A percentile compares a stretch with the other conserved stretches of the same genome.
Conservation (phyloP, 225 moss, liverwort and hornwort species). For the Bryum argenteum region DNA sequence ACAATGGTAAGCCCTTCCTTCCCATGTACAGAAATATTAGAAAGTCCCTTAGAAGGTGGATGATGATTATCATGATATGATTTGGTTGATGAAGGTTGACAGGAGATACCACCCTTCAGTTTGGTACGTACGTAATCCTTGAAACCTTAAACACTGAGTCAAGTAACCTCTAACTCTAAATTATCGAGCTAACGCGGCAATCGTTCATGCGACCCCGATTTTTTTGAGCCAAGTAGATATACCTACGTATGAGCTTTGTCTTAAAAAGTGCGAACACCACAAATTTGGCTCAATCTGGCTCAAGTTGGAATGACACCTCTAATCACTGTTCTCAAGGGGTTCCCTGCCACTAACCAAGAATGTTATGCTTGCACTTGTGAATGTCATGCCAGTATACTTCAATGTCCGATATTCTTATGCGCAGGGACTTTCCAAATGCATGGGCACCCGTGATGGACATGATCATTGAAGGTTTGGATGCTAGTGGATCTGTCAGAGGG, state of each 20-base stretch:
- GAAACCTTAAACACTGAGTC: no score
- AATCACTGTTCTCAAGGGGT: not conserved
- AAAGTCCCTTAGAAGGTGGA: not conserved
- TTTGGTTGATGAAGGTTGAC: not conserved
- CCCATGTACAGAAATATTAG: not conserved
- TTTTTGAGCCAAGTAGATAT: no score
- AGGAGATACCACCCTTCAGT: not conserved
- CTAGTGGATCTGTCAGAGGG: constrained; percentile 32
- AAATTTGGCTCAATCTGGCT: not conserved
- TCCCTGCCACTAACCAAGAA: not conserved
- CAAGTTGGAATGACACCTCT: not conserved
- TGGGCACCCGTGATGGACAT: constrained; percentile 55
- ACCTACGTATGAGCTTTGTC: no score
- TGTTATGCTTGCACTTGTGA: no score
- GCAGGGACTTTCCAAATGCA: constrained; percentile 57
- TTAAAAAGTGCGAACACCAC: not conserved
- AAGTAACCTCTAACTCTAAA: no score
- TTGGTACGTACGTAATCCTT: not conserved
- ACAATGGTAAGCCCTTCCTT: constrained; percentile 40
- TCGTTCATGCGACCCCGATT: no score
- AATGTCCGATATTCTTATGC: not conserved
- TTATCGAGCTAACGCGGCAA: no score
- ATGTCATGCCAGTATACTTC: not conserved
- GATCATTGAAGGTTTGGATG: constrained; percentile 54
- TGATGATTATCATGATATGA: not conserved